phyloP scores from a whole-genome alignment of 352 stramenopile genomes.

The Pythium rishiriense region DNA sequence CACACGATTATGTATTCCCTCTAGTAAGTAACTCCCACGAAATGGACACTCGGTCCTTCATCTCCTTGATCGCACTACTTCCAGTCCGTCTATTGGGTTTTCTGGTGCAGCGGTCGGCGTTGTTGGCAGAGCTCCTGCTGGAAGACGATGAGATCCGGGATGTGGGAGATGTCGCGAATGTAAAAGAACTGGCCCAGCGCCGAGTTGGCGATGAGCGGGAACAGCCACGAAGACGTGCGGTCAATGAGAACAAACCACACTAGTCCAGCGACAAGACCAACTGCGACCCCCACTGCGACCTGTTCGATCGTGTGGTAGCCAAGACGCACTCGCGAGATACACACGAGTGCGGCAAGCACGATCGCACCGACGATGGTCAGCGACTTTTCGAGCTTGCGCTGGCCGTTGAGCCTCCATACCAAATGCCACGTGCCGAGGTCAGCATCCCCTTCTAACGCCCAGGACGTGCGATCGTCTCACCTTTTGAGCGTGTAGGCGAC shows the following conservation, averaged over 20 bases:
- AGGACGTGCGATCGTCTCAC: constrained; percentile 20
- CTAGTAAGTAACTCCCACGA: constrained; percentile 5
- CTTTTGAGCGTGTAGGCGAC: constrained; percentile 69
- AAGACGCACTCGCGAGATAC: constrained; percentile 73
- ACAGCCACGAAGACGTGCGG: constrained; percentile 49
- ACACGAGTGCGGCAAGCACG: constrained; percentile 54
- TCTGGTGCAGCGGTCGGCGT: background rate
- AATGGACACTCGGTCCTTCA: background rate
- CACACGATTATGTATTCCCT: constrained; percentile 12
- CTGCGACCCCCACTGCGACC: constrained; percentile 50
- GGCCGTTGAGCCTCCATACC: constrained; percentile 33
- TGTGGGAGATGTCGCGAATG: constrained; percentile 71
- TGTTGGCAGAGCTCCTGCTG: constrained; percentile 60
- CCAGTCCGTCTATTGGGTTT: constrained; percentile 11
- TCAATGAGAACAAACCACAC: constrained; percentile 53
- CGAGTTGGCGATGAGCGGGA: constrained; percentile 53
- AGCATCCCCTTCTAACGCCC: background rate
- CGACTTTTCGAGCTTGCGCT: constrained; percentile 56
- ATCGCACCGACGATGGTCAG: constrained; percentile 54
- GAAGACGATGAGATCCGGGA: constrained; percentile 78
- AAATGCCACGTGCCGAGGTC: background rate
- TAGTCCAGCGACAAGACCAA: constrained; percentile 48
- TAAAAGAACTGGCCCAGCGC: constrained; percentile 58
- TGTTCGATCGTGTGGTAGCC: constrained; percentile 82
- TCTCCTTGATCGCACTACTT: background rate